Base-by-base conservation (phyloP, 345 rosid species). In the Eucalyptus sp. region DNA sequence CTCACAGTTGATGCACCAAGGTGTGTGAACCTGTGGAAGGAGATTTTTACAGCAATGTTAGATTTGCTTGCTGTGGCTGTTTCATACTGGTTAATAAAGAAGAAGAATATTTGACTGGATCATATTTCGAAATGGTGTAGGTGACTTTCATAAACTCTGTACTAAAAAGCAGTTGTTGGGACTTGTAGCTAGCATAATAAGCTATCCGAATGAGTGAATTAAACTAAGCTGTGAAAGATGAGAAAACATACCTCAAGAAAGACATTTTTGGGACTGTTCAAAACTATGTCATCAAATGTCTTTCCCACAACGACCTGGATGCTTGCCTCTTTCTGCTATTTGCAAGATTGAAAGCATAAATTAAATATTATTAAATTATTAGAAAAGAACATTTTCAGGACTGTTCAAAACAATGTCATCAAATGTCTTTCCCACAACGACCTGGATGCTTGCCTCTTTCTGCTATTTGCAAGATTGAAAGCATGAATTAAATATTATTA, bases 1-100 rank as follows among this genome's bases (percentile, higher is more conserved):
- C 90, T 96, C 97, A 60, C 98, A 96, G 86, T 91, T 92, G 90
- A 92, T 88, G 93, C 97, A 96, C 99, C 99, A 97, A n/a, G 99
- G 97, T 13, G 96, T 94, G 88, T 95, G 90, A n/a, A 97, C 95
- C 97, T 96, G 89, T 90, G 89, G 52, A 76, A 76, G 83, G 27
- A 76, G 83, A 76, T 37, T 15, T 54, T 86, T 46, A 90, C 89
- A 54, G 71, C 60, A 41, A 37, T 48, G 50, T 79, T 49, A 62
- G 86, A 14, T n/a, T 31, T 37, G 87, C 64, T 90, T 58, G 85
- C 48, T 10, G 29, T 43, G 12, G 85, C 48, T 20, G 27, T 20
- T 76, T 20, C 83, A 76, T 76, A 20, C 83, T 37, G 83, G 27
- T 76, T 24, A 37, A 37, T 37, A 20, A 76, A 71, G 25, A 76